Evolutionary conservation across 1,284 basidiomycete genomes (phyloP).

Genomic region (Irpex sp.): DNA sequence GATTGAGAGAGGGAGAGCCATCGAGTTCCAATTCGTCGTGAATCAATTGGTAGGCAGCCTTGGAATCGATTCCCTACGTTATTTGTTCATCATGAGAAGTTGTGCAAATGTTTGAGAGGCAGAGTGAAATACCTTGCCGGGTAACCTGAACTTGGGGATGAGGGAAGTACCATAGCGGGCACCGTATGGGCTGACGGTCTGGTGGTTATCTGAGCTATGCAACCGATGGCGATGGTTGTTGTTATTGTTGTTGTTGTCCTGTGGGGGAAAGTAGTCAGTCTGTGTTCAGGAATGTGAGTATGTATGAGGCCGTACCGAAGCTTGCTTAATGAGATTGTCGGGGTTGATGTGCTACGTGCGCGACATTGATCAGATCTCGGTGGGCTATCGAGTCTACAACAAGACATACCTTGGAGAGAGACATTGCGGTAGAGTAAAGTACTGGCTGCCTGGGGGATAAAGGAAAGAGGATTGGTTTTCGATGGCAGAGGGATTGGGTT

Average conservation of each 20-base stretch:
- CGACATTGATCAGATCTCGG: background rate
- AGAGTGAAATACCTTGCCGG: slow-evolving; percentile 40
- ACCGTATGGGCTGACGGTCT: slow-evolving; percentile 48
- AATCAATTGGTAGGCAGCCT: slow-evolving; percentile 76
- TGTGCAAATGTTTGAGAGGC: too few species aligned
- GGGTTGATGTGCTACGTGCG: slow-evolving; percentile 57
- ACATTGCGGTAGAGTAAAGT: slow-evolving; percentile 28
- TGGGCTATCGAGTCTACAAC: background rate
- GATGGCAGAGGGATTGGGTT: background rate
- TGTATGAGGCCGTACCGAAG: slow-evolving; percentile 37
- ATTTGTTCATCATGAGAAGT: too few species aligned
- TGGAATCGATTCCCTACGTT: slow-evolving; percentile 47
- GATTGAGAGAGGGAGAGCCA: slow-evolving; percentile 75
- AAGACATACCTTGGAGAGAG: slow-evolving; percentile 45
- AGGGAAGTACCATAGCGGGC: slow-evolving; percentile 61
- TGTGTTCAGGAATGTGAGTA: background rate
- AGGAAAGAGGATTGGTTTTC: background rate
- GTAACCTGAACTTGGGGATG: slow-evolving; percentile 67
- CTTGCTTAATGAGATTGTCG: slow-evolving; percentile 52
- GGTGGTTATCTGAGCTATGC: slow-evolving; percentile 35
- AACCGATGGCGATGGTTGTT: slow-evolving; percentile 38
- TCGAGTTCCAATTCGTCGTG: slow-evolving; percentile 84
- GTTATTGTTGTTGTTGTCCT: slow-evolving; percentile 34
- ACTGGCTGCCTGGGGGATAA: slow-evolving; percentile 1
- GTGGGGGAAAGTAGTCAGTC: background rate